Percentiles rank a stretch among this genome's conserved stretches.
phyloP scores from a whole-genome alignment of 768 basidiomycete genomes.

The Tremella mesenterica region DNA sequence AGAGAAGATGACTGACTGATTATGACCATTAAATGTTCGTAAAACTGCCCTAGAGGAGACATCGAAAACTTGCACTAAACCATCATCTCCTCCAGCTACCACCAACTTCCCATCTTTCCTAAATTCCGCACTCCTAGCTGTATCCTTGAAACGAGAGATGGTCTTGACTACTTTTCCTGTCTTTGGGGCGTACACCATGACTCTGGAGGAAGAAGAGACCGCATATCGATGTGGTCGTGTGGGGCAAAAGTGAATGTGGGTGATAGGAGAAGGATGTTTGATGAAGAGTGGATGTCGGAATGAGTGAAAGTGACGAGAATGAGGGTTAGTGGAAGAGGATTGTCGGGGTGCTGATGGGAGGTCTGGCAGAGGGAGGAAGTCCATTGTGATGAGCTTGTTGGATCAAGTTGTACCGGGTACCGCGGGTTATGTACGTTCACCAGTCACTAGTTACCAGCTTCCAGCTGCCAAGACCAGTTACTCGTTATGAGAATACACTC shows the following conservation, averaged over 20 bases:
- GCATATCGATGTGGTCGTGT: constrained; percentile 87
- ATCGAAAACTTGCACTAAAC: constrained; percentile 83
- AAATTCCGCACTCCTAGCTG: constrained; percentile 79
- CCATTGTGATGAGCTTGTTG: constrained; percentile 32
- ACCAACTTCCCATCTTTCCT: constrained; percentile 89
- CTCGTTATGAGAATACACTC: too few species aligned
- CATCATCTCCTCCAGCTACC: constrained; percentile 89
- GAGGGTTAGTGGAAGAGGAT: constrained; percentile 31
- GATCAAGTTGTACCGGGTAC: too few species aligned
- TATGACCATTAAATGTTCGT: constrained; percentile 82
- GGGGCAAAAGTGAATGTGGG: constrained; percentile 82
- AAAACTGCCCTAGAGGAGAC: constrained; percentile 86
- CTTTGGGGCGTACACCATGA: constrained; percentile 91
- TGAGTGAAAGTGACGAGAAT: constrained; percentile 42
- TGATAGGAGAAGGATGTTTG: constrained; percentile 94
- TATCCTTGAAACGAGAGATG: constrained; percentile 92
- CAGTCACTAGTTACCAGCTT: too few species aligned
- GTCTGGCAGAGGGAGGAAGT: constrained; percentile 35
- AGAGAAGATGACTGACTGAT: constrained; percentile 52
- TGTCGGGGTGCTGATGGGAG: constrained; percentile 34
- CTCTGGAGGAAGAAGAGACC: constrained; percentile 83
- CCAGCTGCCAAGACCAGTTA: too few species aligned
- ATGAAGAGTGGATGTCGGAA: constrained; percentile 58
- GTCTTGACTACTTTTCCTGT: constrained; percentile 96
- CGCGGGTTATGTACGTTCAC: too few species aligned